Evolutionary conservation across 106 monocot genomes (phyloP).

Genomic region (Phalaenopsis equestris): DNA sequence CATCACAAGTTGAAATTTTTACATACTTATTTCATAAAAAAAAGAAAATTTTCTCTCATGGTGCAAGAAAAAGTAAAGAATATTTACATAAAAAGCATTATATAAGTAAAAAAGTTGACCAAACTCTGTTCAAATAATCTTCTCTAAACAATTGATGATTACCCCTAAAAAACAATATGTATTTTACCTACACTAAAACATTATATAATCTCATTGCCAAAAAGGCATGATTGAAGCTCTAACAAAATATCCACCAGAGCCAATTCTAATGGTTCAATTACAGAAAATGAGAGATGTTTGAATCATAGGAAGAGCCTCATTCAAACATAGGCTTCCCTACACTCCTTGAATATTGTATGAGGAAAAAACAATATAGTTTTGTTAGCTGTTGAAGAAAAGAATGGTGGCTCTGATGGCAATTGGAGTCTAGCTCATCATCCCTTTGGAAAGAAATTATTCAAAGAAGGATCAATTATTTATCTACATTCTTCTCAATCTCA

Average conservation of each 20-base stretch:
- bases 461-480: background rate
- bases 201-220: background rate
- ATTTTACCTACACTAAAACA: background rate
- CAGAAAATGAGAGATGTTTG: background rate
- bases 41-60: no score
- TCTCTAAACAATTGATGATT: background rate
- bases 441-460: background rate
- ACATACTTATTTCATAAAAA: no score
- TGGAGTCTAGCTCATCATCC: background rate
- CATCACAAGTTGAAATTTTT: no score
- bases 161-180: background rate
- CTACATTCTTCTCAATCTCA: slow-evolving; percentile 20
- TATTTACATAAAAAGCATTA: no score
- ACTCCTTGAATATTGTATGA: no score
- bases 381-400: background rate
- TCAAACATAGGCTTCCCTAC: background rate
- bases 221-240: background rate
- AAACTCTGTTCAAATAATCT: background rate
- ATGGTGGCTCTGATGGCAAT: background rate
- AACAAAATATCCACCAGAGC: background rate
- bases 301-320: background rate
- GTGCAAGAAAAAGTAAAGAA: no score
- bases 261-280: background rate
- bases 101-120: no score
- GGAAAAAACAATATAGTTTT: no score